Conservation (phyloP, 148 eudicot genomes). For the Nyssa sinensis region DNA sequence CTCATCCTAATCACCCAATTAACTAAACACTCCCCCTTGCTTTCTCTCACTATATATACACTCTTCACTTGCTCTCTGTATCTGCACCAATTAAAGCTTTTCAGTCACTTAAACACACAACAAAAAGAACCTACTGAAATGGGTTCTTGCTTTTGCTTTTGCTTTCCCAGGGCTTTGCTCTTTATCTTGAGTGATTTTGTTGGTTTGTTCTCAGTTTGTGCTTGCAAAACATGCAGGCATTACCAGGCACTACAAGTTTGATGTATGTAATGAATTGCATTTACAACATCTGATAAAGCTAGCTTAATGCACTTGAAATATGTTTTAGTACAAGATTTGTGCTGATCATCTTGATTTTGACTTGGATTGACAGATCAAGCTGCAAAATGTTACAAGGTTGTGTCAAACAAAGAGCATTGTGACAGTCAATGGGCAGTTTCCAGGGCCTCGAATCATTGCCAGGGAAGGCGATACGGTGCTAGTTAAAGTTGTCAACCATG, state of each 20-base stretch:
- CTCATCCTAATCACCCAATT: neutral
- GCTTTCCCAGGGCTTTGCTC: neutral
- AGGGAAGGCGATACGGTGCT: conserved; percentile 28
- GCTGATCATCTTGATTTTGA: neutral
- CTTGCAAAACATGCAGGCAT: conserved; percentile 13
- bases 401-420: conserved; percentile 34
- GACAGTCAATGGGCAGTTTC: conserved; percentile 28
- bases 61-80: neutral
- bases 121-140: neutral
- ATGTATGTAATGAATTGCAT: neutral
- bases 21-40: neutral
- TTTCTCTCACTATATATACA: neutral
- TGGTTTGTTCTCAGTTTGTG: neutral
- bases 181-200: neutral
- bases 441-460: conserved; percentile 30
- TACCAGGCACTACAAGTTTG: conserved; percentile 19
- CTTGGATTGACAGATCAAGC: conserved; percentile 12
- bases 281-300: neutral
- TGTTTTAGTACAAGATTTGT: neutral
- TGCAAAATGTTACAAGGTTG: conserved; percentile 26
- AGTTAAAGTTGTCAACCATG: conserved; percentile 27
- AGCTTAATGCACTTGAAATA: neutral
- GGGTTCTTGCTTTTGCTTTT: neutral
- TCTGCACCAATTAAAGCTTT: neutral
- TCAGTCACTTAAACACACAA: neutral